These are phyloP conservation scores for Kokia cookei DNA, from an alignment of 441 rosid genomes.

Conservation along the genomic window DNA sequence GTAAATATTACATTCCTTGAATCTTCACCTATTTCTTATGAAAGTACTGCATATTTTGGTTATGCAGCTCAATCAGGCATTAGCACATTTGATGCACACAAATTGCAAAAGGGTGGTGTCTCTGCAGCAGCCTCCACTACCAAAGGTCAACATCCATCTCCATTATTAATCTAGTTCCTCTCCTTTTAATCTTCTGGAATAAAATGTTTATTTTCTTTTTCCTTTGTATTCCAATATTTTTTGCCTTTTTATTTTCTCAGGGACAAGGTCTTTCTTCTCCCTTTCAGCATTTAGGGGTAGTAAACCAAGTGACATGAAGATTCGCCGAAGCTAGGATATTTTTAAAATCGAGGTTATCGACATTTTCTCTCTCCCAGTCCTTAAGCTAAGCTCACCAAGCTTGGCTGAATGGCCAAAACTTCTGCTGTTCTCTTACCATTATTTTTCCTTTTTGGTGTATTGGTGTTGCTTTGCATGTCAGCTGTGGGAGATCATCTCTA, in stretches of 20 bases:
- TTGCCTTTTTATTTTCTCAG: constrained; percentile 20
- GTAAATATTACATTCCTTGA: neutral
- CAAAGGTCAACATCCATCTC: constrained; percentile 30
- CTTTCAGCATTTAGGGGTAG: constrained; percentile 68
- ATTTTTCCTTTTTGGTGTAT: neutral
- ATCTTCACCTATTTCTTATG: neutral
- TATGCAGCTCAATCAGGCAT: constrained; percentile 29
- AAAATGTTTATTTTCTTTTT: neutral
- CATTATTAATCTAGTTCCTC: neutral
- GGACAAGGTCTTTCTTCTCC: constrained; percentile 67
- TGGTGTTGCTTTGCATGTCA: neutral
- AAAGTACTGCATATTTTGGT: neutral
- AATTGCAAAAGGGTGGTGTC: constrained; percentile 22
- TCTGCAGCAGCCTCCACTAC: constrained; percentile 34
- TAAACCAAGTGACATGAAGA: constrained; percentile 53
- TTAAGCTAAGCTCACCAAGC: neutral
- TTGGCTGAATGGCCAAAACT: constrained; percentile 7
- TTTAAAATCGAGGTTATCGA: neutral
- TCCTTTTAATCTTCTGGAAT: neutral
- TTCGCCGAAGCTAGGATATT: constrained; percentile 16
- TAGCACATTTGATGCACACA: constrained; percentile 14
- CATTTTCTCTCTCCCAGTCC: neutral
- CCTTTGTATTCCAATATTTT: neutral
- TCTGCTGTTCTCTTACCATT: neutral
- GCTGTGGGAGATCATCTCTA: neutral